These are phyloP conservation scores for Hanseniaspora valbyensis DNA, from an alignment of 805 yeast species.

Conservation along the genomic window DNA sequence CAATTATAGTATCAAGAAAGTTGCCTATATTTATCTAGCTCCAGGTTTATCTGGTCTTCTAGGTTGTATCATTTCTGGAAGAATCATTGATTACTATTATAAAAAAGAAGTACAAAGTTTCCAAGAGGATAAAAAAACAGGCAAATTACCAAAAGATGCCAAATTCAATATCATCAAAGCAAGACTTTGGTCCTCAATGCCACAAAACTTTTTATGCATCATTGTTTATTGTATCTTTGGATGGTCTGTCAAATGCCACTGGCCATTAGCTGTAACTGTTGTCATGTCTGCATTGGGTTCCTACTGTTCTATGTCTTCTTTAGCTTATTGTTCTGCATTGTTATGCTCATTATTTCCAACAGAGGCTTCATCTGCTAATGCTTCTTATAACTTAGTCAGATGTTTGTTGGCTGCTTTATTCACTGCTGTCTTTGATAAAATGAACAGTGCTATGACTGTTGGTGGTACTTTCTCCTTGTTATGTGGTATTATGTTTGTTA, in stretches of 20 bases:
- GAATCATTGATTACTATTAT: conserved; percentile 39
- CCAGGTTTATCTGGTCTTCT: conserved; percentile 56
- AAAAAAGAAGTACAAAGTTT: conserved; percentile 32
- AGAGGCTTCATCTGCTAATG: conserved; percentile 61
- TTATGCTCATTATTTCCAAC: conserved; percentile 68
- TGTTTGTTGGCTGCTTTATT: conserved; percentile 65
- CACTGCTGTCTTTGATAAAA: conserved; percentile 54
- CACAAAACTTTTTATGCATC: conserved; percentile 35
- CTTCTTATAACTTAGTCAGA: conserved; percentile 59
- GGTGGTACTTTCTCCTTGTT: conserved; percentile 73
- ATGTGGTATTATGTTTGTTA: conserved; percentile 38
- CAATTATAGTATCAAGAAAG: conserved; percentile 40
- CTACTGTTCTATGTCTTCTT: conserved; percentile 43
- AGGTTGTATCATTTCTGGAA: conserved; percentile 53
- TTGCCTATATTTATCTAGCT: conserved; percentile 66
- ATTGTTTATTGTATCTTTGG: conserved; percentile 46
- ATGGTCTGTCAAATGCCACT: conserved; percentile 53
- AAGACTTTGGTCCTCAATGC: conserved; percentile 36
- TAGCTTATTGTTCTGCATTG: conserved; percentile 51
- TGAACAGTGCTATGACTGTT: conserved; percentile 46
- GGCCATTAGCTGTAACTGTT: conserved; percentile 47
- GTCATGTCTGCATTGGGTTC: conserved; percentile 36
- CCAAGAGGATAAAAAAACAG: conserved; percentile 31
- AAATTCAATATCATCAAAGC: conserved; percentile 47
- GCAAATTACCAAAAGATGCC: conserved; percentile 23